phyloP scores from a whole-genome alignment of 768 basidiomycete genomes.

The Terana coerulea region DNA sequence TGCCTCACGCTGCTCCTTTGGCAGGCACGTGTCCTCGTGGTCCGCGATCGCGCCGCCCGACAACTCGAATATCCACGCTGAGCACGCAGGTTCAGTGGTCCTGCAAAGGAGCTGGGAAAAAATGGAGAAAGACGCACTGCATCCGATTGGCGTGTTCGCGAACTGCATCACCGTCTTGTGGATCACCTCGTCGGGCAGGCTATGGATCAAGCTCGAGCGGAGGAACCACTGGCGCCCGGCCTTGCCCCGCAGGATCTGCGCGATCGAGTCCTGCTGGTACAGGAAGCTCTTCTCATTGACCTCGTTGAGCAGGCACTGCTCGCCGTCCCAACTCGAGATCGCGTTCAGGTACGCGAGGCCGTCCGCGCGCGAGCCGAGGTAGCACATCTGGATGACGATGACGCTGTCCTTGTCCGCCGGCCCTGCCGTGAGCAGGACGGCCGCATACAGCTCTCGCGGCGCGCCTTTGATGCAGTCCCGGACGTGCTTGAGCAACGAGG shows the following conservation, averaged over 20 bases:
- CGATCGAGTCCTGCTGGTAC: slow-evolving; percentile 88
- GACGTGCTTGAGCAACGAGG: slow-evolving; percentile 87
- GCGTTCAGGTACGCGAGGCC: slow-evolving; percentile 75
- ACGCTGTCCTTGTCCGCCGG: slow-evolving; percentile 81
- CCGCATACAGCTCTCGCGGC: slow-evolving; percentile 84
- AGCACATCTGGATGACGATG: slow-evolving; percentile 91
- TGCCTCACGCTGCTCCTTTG: slow-evolving; percentile 75
- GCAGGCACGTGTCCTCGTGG: slow-evolving; percentile 69
- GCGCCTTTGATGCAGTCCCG: slow-evolving; percentile 90
- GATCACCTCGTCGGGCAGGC: slow-evolving; percentile 83
- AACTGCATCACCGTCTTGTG: slow-evolving; percentile 81
- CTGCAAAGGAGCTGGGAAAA: neutral
- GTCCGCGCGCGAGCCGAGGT: slow-evolving; percentile 69
- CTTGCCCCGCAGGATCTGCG: slow-evolving; percentile 83
- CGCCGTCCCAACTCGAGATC: slow-evolving; percentile 90
- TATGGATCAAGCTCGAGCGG: slow-evolving; percentile 78
- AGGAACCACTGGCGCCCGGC: slow-evolving; percentile 90
- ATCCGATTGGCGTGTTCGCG: slow-evolving; percentile 80
- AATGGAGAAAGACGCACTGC: slow-evolving; percentile 56
- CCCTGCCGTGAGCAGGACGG: slow-evolving; percentile 87
- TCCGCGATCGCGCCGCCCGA: slow-evolving; percentile 79
- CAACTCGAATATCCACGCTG: slow-evolving; percentile 92
- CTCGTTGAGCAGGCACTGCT: slow-evolving; percentile 81
- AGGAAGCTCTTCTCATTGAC: slow-evolving; percentile 88
- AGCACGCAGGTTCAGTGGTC: neutral